These are phyloP conservation scores for Aspergillus kassunensis DNA, from an alignment of 495 filamentous ascomycete species.

Conservation along the genomic window DNA sequence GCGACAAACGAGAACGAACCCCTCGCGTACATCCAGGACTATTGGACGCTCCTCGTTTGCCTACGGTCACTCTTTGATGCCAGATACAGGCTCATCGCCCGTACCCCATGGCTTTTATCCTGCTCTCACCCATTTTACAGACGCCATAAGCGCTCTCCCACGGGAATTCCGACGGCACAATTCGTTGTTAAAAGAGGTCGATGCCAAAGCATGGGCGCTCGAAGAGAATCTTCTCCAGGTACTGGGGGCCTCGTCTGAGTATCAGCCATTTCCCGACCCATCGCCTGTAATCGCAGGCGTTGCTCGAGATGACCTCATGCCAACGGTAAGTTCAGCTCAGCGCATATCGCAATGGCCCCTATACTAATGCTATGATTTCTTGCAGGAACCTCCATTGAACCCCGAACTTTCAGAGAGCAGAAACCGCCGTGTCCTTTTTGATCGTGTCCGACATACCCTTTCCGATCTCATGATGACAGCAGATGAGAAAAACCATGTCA, in stretches of 20 bases:
- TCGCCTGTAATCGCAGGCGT: slow-evolving; percentile 37
- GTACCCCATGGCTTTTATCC: slow-evolving; percentile 72
- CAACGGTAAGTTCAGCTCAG: slow-evolving; percentile 23
- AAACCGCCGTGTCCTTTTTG: slow-evolving; percentile 63
- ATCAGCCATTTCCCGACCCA: slow-evolving; percentile 41
- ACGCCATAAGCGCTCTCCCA: slow-evolving; percentile 86
- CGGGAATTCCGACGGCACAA: slow-evolving; percentile 94
- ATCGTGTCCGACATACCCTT: slow-evolving; percentile 55
- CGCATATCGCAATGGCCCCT: slow-evolving; percentile 1
- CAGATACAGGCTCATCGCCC: slow-evolving; percentile 29
- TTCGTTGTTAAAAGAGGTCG: slow-evolving; percentile 91
- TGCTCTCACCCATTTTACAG: slow-evolving; percentile 89
- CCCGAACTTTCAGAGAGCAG: slow-evolving; percentile 37
- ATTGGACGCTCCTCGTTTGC: slow-evolving; percentile 48
- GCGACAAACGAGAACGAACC: slow-evolving; percentile 59
- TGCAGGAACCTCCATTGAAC: slow-evolving; percentile 28
- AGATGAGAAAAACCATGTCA: slow-evolving; percentile 96
- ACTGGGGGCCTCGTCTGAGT: slow-evolving; percentile 61
- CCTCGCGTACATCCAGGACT: slow-evolving; percentile 56
- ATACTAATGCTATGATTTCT: slow-evolving; percentile 7
- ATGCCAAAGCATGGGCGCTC: slow-evolving; percentile 71
- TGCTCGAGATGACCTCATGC: slow-evolving; percentile 37
- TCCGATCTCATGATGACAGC: slow-evolving; percentile 76
- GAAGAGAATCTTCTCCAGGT: slow-evolving; percentile 63
- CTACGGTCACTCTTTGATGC: slow-evolving; percentile 35